Percentiles rank a stretch among this genome's conserved stretches.
Evolutionary conservation across 257 asterid genomes (phyloP).

Genomic region (Solanum dulcamara): DNA sequence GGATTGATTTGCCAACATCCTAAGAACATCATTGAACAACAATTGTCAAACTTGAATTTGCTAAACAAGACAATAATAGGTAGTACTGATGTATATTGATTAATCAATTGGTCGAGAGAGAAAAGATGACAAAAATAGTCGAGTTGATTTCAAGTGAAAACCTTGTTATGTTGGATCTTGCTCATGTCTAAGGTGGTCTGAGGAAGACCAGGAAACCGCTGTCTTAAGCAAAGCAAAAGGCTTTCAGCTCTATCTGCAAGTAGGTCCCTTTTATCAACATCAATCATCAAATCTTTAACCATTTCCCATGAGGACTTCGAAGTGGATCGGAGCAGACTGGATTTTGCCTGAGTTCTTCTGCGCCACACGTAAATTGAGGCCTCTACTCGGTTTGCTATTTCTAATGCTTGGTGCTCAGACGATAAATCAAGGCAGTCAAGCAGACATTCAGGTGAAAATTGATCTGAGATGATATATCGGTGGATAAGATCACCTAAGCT

Average conservation of each 20-base stretch:
- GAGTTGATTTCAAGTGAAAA: background rate
- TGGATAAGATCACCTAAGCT: constrained; percentile 62
- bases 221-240: constrained; percentile 54
- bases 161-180: constrained; percentile 82
- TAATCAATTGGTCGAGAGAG: background rate
- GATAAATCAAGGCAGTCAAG: constrained; percentile 69
- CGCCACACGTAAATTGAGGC: constrained; percentile 52
- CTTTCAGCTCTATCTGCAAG: constrained; percentile 65
- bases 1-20: constrained; percentile 77
- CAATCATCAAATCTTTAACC: constrained; percentile 58
- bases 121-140: background rate
- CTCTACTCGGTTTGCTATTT: constrained; percentile 64
- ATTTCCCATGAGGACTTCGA: constrained; percentile 74
- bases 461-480: constrained; percentile 46
- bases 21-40: constrained; percentile 1
- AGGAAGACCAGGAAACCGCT: constrained; percentile 69
- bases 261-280: constrained; percentile 44
- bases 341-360: constrained; percentile 28
- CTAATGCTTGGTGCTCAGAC: constrained; percentile 63
- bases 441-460: constrained; percentile 60
- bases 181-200: constrained; percentile 72
- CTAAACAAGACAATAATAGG: background rate
- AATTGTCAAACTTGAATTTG: background rate
- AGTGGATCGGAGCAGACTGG: constrained; percentile 3
- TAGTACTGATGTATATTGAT: background rate